Evolutionary conservation across 345 rosid genomes (phyloP), one percentile per base, ranked within the genome.

Genomic region (Rubroshorea leprosula): DNA sequence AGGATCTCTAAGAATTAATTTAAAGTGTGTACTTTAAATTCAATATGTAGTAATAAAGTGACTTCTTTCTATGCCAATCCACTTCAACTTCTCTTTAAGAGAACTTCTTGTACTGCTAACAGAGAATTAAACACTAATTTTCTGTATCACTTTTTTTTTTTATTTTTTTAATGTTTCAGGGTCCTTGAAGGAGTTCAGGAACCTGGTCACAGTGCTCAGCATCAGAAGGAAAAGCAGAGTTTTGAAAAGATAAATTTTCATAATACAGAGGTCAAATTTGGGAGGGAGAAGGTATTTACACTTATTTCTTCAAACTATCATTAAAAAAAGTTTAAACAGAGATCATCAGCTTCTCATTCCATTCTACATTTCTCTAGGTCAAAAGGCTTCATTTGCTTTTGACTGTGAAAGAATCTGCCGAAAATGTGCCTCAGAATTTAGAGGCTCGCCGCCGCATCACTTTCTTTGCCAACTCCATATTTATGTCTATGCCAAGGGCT

Each of bases 381-480:
- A 79, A 68, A 44, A 73, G 97, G 79, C 89, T 93, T 45, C 57
- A 67, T 69, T 73, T 93, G 62, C 99, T 93, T 66, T 66, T 90
- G 71, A 87, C 97, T 23, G 81, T 86, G 49, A 90, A 87, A 87
- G 99, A 93, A 77, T 90, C 99, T 51, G 97, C 99, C 17, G 90
- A 87, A 55, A 87, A 93, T 46, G 85, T 90, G 57, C 99, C 99
- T 49, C 83, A 79, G 47, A 93, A 81, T 74, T 80, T 93, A 83
- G 99, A 93, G 31, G 99, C 96, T 71, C 95, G 99, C 23, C 96
- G 97, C 49, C 86, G 99, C 43, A 85, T 93, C 73, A 93, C 97
- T 60, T 93, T 93, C 80, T 93, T 93, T 76, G 92, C 99, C 51
- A 93, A 93, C 67, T 90, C 99, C 61, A 70, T 93, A 57, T 90